phyloP scores from a whole-genome alignment of 1,284 basidiomycete species.

The Sutorius eximius region DNA sequence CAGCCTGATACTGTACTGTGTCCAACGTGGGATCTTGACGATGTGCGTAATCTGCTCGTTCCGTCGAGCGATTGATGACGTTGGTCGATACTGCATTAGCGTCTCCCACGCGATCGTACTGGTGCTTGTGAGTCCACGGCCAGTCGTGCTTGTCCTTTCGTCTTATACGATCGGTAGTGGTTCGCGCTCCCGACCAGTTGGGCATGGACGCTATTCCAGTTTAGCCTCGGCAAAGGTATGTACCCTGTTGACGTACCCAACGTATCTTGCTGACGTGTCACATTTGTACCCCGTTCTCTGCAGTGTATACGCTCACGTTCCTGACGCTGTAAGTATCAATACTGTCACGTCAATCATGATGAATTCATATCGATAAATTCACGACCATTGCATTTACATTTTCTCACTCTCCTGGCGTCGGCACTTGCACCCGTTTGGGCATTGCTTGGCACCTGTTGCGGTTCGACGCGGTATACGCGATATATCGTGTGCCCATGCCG shows the following conservation, averaged over 20 bases:
- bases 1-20: constrained; percentile 11
- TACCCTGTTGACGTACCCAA: neutral
- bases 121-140: constrained; percentile 10
- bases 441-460: too few species aligned
- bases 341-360: too few species aligned
- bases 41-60: constrained; percentile 11
- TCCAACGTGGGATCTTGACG: constrained; percentile 18
- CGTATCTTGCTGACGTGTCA: too few species aligned
- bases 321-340: constrained; percentile 11
- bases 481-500: too few species aligned
- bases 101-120: constrained; percentile 9
- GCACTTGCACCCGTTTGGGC: too few species aligned
- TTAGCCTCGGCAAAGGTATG: constrained; percentile 20
- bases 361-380: too few species aligned
- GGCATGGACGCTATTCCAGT: constrained; percentile 17
- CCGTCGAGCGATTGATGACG: neutral
- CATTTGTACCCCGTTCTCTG: too few species aligned
- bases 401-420: too few species aligned
- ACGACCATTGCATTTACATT: too few species aligned
- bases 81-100: neutral
- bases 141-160: too few species aligned
- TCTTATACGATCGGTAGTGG: constrained; percentile 7
- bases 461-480: too few species aligned
- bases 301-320: constrained; percentile 21
- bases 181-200: constrained; percentile 1